Base-by-base conservation (phyloP, 305 asterid genomes). In the Fraxinus greggii region DNA sequence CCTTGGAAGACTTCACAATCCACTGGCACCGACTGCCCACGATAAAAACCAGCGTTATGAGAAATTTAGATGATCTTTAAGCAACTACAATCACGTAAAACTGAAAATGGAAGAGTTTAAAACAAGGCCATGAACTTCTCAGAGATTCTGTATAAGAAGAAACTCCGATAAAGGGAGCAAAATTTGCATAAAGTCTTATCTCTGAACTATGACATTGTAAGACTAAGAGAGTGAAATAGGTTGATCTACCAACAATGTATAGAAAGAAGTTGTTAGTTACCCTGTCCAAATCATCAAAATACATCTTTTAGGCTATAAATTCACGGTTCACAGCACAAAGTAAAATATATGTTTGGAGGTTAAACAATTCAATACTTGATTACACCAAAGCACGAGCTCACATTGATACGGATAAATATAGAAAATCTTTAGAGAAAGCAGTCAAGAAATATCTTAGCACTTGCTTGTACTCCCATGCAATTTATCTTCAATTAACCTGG, bases 21-120 rank as follows among this genome's bases (percentile, higher is more conserved):
- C 86, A 96, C 99, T 5, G 99, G 99, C 83, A 96, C 98, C 4
- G 98, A 93, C 99, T 96, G 94, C 88, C 86, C 79, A 86, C 77
- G 67, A 85, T 70, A 79, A 80, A 81, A 80, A 82, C 76, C 40
- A 77, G 80, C 70, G 78, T 87, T 77, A 82, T 26, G 56, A 72
- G 76, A 78, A 28, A 73, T 76, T 48, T 80, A 77, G 42, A 78
- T 15, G 75, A 83, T 73, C 38, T 69, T 35, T 45, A 65, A 26
- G 54, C 32, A 65, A 23, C 61, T n/a, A 83, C 19, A 56, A 28
- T 84, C 7, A 77, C 42, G 8, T 36, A 76, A 9, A 79, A 38
- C 81, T 23, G 76, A 38, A 42, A 79, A 80, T 59, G 76, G 72
- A 19, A 65, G 33, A 32, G 15, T 28, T 69, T 8, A 10, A 54